A percentile compares a stretch with the other conserved stretches of the same genome.
Evolutionary conservation across 75 land plant genomes (phyloP).

Genomic region (Sequoia sempervirens): DNA sequence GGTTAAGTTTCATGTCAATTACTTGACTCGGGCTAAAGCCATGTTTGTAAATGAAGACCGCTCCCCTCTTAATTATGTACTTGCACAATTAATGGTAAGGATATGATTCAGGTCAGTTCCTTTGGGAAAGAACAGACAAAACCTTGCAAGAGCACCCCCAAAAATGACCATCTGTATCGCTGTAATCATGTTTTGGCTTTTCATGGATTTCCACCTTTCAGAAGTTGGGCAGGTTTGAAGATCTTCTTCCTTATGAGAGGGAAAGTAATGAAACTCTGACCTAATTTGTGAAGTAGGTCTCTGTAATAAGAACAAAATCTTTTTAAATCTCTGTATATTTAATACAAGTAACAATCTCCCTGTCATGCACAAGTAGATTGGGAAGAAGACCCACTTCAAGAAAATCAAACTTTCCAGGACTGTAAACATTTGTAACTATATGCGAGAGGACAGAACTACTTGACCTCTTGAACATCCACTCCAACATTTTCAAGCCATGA

Average conservation of each 20-base stretch:
- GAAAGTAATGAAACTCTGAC: not conserved
- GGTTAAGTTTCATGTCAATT: not conserved
- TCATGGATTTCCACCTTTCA: constrained; percentile 1
- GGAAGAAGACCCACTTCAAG: not conserved
- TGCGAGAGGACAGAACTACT: not conserved
- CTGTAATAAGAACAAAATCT: not conserved
- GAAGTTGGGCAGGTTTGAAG: not conserved
- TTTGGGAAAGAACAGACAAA: not conserved
- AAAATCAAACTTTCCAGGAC: not conserved
- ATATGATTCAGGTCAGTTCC: not conserved
- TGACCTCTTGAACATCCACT: constrained; percentile 2
- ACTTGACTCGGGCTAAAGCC: not conserved
- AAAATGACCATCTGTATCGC: not conserved
- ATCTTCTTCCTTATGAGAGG: not conserved
- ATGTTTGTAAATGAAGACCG: too few species aligned
- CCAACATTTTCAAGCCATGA: constrained; percentile 38
- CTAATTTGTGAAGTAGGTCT: not conserved
- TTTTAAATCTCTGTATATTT: not conserved
- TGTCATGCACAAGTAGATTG: not conserved
- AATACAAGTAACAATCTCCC: not conserved
- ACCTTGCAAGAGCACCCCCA: not conserved
- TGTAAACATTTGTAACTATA: not conserved
- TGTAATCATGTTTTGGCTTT: not conserved
- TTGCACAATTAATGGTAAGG: not conserved
- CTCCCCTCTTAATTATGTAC: not conserved